Conservation (phyloP, 2,329 filamentous ascomycete genomes). For the Colletotrichum liaoningense region DNA sequence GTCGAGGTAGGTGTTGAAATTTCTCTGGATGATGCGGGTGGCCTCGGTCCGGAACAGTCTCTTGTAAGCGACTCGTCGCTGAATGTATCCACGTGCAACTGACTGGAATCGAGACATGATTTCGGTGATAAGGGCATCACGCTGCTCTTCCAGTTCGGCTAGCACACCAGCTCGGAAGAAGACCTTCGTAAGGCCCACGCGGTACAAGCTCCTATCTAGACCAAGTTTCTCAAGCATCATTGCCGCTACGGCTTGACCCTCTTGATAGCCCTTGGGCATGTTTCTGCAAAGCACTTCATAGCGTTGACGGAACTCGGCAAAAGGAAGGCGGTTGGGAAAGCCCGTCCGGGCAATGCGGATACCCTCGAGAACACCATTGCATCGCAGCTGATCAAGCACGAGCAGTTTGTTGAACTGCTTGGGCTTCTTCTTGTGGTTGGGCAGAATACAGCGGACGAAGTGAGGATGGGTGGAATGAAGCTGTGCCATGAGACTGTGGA, state of each 20-base stretch:
- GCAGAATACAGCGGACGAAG: conserved; percentile 97
- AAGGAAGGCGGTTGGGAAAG: conserved; percentile 92
- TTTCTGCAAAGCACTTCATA: conserved; percentile 93
- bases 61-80: conserved; percentile 90
- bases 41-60: conserved; percentile 94
- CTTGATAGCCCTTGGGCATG: conserved; percentile 90
- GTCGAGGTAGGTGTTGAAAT: conserved; percentile 91
- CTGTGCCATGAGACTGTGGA: conserved; percentile 95
- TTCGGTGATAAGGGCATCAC: conserved; percentile 90
- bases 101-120: conserved; percentile 97
- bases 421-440: conserved; percentile 96
- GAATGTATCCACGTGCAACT: conserved; percentile 87
- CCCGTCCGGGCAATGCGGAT: conserved; percentile 97
- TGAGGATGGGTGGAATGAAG: conserved; percentile 97
- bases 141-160: conserved; percentile 95
- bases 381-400: conserved; percentile 97
- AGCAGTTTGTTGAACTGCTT: conserved; percentile 92
- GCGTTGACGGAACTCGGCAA: conserved; percentile 92
- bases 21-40: conserved; percentile 92
- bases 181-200: conserved; percentile 95
- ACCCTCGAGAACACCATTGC: conserved; percentile 98
- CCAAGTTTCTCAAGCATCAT: conserved; percentile 91
- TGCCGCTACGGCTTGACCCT: conserved; percentile 86
- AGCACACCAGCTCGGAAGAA: conserved; percentile 98
- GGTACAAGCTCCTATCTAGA: conserved; percentile 87